A percentile compares a stretch with the other conserved stretches of the same genome.
These are phyloP conservation scores for Nannochloris sp. DNA, from an alignment of 139 green algal genomes.

Conservation along the genomic window DNA sequence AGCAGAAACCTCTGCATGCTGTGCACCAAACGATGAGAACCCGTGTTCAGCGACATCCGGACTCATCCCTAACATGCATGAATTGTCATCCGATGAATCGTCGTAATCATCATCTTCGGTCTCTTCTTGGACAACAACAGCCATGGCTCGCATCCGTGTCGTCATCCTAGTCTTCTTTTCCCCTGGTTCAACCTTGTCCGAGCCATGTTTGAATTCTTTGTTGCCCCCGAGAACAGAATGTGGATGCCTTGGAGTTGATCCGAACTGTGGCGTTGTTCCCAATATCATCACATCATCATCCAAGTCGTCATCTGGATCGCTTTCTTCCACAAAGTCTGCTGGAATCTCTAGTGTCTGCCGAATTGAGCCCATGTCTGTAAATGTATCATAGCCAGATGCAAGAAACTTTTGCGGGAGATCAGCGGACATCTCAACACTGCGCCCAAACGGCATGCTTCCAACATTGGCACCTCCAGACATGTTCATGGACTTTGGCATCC, in stretches of 20 bases:
- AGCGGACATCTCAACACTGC: not conserved
- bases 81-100: slow-evolving; percentile 13
- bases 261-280: slow-evolving; percentile 50
- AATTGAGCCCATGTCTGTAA: slow-evolving; percentile 50
- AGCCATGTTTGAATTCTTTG: not conserved
- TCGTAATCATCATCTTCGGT: slow-evolving; percentile 1
- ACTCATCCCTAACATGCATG: slow-evolving; percentile 14
- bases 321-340: slow-evolving; percentile 24
- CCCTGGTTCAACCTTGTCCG: not conserved
- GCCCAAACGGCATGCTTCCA: not conserved
- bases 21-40: not conserved
- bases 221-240: not conserved
- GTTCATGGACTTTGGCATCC: not conserved
- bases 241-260: slow-evolving; percentile 11
- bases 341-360: slow-evolving; percentile 46
- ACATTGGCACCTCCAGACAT: not conserved
- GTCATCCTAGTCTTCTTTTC: not conserved
- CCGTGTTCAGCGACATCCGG: slow-evolving; percentile 6
- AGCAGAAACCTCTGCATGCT: not conserved
- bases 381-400: not conserved
- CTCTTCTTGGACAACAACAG: not conserved
- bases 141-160: not conserved
- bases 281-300: slow-evolving; percentile 70
- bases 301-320: slow-evolving; percentile 44
- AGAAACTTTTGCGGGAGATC: not conserved